phyloP scores from a whole-genome alignment of 108 stramenopile genomes.

The Aurantiochytrium sp. region DNA sequence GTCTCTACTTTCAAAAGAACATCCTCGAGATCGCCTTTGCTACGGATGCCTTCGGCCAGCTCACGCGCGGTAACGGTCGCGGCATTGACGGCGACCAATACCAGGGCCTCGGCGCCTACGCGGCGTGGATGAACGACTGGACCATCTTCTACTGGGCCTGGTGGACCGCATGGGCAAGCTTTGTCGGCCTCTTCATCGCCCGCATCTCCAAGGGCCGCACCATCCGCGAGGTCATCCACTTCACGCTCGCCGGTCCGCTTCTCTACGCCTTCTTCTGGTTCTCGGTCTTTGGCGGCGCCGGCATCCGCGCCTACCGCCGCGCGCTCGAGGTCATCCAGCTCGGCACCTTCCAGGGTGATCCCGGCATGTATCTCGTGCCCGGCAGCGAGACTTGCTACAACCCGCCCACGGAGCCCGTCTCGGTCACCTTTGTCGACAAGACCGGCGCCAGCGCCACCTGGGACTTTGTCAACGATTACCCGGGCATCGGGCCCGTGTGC shows the following conservation, averaged over 20 bases:
- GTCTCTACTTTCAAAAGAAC: constrained; percentile 51
- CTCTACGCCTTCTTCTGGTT: constrained; percentile 60
- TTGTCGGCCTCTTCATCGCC: constrained; percentile 68
- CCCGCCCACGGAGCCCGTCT: constrained; percentile 51
- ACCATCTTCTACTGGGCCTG: constrained; percentile 67
- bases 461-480: not conserved
- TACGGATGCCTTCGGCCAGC: constrained; percentile 33
- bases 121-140: constrained; percentile 61
- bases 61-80: constrained; percentile 40
- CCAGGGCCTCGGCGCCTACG: constrained; percentile 40
- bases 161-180: constrained; percentile 67
- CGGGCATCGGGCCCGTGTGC: not conserved
- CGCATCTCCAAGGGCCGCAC: constrained; percentile 62
- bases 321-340: constrained; percentile 35
- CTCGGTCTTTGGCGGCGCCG: constrained; percentile 58
- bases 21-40: constrained; percentile 3
- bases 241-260: constrained; percentile 42
- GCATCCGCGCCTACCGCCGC: constrained; percentile 49
- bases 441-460: not conserved
- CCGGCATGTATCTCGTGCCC: constrained; percentile 37
- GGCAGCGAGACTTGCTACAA: constrained; percentile 48
- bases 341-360: constrained; percentile 31
- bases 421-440: constrained; percentile 32
- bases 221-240: constrained; percentile 49
- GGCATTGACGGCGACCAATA: constrained; percentile 39